Percentiles rank a stretch among this genome's conserved stretches.
phyloP scores from a whole-genome alignment of 2,329 filamentous ascomycete species.

The Thelonectria rubi region DNA sequence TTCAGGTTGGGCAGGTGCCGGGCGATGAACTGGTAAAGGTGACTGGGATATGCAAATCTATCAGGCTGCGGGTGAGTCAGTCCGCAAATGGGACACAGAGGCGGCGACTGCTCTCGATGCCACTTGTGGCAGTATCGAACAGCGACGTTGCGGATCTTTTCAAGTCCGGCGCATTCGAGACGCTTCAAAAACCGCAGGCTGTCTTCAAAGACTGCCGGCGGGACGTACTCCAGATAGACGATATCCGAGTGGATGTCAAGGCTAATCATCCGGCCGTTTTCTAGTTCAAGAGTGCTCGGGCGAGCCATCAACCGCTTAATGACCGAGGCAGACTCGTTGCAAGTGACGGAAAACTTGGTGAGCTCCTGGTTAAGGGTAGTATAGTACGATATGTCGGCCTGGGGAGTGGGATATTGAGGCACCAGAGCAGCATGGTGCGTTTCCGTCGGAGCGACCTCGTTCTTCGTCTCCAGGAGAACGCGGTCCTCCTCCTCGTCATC shows the following conservation, averaged over 20 bases:
- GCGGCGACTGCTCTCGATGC: conserved; percentile 43
- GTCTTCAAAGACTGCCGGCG: conserved; percentile 40
- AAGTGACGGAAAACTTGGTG: conserved; percentile 40
- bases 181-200: conserved; percentile 40
- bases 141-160: conserved; percentile 51
- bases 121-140: conserved; percentile 55
- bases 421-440: conserved; percentile 34
- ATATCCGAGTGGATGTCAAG: conserved; percentile 45
- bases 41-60: conserved; percentile 47
- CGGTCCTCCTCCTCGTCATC: conserved; percentile 33
- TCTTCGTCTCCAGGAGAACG: conserved; percentile 36
- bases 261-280: conserved; percentile 42
- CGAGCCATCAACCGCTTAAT: conserved; percentile 34
- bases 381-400: conserved; percentile 49
- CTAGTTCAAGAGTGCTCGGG: conserved; percentile 38
- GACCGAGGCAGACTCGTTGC: conserved; percentile 40
- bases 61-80: conserved; percentile 41
- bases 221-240: conserved; percentile 49
- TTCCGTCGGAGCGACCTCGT: conserved; percentile 33
- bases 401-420: conserved; percentile 40
- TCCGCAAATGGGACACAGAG: conserved; percentile 48
- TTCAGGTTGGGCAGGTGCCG: conserved; percentile 53
- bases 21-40: conserved; percentile 56
- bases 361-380: conserved; percentile 43
- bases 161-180: conserved; percentile 43